These are phyloP conservation scores for Astragalus glycyphyllos DNA, from an alignment of 306 rosid species.

Conservation along the genomic window DNA sequence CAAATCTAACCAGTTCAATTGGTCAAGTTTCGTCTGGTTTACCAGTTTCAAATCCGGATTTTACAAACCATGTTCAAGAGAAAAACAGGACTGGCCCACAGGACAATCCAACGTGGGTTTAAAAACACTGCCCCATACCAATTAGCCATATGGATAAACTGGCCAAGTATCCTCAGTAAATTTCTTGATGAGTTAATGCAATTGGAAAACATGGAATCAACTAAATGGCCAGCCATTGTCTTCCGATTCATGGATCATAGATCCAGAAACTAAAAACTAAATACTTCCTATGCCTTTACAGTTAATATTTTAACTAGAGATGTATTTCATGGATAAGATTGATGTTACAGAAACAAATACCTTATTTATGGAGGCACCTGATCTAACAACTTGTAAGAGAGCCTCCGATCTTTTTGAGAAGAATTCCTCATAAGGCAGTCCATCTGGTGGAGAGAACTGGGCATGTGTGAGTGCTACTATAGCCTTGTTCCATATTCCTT, in stretches of 20 bases:
- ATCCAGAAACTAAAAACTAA: slow-evolving; percentile 18
- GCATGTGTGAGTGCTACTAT: slow-evolving; percentile 87
- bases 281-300: slow-evolving; percentile 6
- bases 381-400: slow-evolving; percentile 64
- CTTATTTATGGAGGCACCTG: slow-evolving; percentile 76
- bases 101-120: neutral
- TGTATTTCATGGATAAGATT: slow-evolving; percentile 11
- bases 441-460: slow-evolving; percentile 95
- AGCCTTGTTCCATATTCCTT: slow-evolving; percentile 90
- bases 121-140: slow-evolving; percentile 1
- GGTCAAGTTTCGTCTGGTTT: neutral
- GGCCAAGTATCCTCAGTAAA: neutral
- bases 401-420: slow-evolving; percentile 83
- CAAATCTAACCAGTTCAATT: slow-evolving; percentile 4
- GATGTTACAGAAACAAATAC: slow-evolving; percentile 42
- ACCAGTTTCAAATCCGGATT: slow-evolving; percentile 11
- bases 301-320: neutral
- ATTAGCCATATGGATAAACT: slow-evolving; percentile 1
- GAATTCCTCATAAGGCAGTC: slow-evolving; percentile 84
- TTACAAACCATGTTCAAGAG: neutral
- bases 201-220: slow-evolving; percentile 12
- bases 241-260: slow-evolving; percentile 3
- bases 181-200: slow-evolving; percentile 19
- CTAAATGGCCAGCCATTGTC: neutral
- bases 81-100: neutral